Percentiles rank a stretch among this genome's conserved stretches.
Evolutionary conservation across 2,329 filamentous ascomycete species (phyloP).

Genomic region (Cladosporium oxysporum): DNA sequence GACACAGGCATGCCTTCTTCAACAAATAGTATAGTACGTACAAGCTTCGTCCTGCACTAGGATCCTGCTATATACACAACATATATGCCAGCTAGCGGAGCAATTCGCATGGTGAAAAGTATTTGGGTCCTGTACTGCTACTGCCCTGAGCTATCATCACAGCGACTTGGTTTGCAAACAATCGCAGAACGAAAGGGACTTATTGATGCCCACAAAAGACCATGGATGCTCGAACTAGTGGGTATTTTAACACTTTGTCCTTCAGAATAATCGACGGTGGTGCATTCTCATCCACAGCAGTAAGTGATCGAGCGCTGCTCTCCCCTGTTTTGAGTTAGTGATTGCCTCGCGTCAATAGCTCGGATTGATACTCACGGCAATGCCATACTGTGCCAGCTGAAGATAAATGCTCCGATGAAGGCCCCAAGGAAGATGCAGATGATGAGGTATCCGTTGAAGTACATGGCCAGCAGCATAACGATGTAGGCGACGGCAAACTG

Average conservation of each 20-base stretch:
- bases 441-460: constrained; percentile 72
- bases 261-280: background rate
- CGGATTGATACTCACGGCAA: constrained; percentile 14
- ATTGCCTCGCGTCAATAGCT: background rate
- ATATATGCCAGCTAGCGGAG: background rate
- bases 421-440: constrained; percentile 79
- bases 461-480: constrained; percentile 68
- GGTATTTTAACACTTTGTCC: background rate
- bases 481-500: constrained; percentile 78
- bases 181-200: background rate
- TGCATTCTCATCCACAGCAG: constrained; percentile 27
- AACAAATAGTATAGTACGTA: background rate
- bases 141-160: background rate
- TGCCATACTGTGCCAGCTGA: constrained; percentile 62
- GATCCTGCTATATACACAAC: background rate
- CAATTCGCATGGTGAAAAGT: background rate
- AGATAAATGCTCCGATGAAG: constrained; percentile 71
- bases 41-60: background rate
- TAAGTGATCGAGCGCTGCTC: constrained; percentile 29
- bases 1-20: background rate
- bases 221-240: background rate
- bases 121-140: background rate
- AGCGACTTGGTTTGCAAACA: background rate
- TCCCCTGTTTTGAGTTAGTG: constrained; percentile 22
- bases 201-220: background rate